Evolutionary conservation across 1,284 basidiomycete species (phyloP).

Genomic region (Leccinum pachyderme): DNA sequence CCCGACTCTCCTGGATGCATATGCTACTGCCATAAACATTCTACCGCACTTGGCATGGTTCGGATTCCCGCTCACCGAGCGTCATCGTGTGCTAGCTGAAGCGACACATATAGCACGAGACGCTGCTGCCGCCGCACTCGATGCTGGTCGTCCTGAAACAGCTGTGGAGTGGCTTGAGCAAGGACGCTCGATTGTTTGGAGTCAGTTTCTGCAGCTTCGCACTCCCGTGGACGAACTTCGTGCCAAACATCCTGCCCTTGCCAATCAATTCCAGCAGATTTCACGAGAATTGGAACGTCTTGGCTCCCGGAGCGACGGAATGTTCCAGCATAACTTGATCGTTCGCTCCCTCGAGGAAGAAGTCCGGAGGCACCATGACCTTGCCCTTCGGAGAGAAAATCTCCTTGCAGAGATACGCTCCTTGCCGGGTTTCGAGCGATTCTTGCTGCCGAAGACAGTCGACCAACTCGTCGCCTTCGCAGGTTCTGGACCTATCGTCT

Average conservation of each 20-base stretch:
- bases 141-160: not conserved
- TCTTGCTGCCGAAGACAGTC: not conserved
- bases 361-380: not conserved
- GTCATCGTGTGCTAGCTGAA: not conserved
- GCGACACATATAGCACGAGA: not conserved
- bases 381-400: not conserved
- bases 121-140: not conserved
- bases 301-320: too few relatives aligned
- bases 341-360: not conserved
- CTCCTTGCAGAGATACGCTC: not conserved
- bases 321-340: too few relatives aligned
- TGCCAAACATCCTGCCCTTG: not conserved
- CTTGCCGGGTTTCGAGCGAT: not conserved
- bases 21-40: not conserved
- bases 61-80: not conserved
- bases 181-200: not conserved
- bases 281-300: not conserved
- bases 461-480: not conserved
- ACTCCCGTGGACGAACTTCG: not conserved
- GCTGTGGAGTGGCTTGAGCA: not conserved
- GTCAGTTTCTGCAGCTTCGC: not conserved
- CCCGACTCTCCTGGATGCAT: not conserved
- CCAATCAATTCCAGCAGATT: not conserved
- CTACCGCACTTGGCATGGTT: not conserved
- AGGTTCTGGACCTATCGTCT: not conserved